Evolutionary conservation across 257 asterid species (phyloP).

Genomic region (Nicotiana otophora): DNA sequence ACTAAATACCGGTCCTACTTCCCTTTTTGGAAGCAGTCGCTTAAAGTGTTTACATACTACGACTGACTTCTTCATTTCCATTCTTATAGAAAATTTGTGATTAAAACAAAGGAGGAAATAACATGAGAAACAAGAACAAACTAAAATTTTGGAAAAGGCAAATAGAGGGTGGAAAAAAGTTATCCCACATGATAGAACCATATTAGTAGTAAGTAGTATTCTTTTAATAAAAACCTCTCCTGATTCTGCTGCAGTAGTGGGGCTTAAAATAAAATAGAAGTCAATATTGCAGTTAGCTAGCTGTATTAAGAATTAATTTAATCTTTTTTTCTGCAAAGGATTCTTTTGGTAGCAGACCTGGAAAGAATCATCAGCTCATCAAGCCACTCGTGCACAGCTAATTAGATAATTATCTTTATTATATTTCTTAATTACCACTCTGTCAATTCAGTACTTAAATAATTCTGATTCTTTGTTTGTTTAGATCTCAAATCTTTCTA

Average conservation of each 20-base stretch:
- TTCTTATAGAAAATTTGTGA: neutral
- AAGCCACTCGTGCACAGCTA: conserved; percentile 12
- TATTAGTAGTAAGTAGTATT: neutral
- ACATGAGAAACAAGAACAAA: neutral
- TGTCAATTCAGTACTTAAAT: neutral
- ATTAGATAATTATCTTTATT: neutral
- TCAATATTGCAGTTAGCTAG: neutral
- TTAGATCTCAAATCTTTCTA: neutral
- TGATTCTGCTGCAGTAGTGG: conserved; percentile 14
- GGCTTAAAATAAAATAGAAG: neutral
- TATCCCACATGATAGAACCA: neutral
- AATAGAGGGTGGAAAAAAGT: neutral
- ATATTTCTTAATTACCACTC: neutral
- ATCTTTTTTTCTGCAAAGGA: neutral
- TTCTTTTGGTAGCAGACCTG: too few species aligned
- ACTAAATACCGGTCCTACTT: too few species aligned
- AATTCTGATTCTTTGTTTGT: neutral
- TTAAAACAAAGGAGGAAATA: neutral
- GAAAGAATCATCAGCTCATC: conserved; percentile 3
- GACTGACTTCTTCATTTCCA: too few species aligned
- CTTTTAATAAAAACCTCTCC: neutral
- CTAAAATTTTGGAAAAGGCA: neutral
- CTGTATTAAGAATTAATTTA: neutral
- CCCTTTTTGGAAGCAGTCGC: too few species aligned
- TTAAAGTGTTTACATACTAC: too few species aligned